These are phyloP conservation scores for Leccinum arenicola DNA, from an alignment of 768 basidiomycete species.

Conservation along the genomic window DNA sequence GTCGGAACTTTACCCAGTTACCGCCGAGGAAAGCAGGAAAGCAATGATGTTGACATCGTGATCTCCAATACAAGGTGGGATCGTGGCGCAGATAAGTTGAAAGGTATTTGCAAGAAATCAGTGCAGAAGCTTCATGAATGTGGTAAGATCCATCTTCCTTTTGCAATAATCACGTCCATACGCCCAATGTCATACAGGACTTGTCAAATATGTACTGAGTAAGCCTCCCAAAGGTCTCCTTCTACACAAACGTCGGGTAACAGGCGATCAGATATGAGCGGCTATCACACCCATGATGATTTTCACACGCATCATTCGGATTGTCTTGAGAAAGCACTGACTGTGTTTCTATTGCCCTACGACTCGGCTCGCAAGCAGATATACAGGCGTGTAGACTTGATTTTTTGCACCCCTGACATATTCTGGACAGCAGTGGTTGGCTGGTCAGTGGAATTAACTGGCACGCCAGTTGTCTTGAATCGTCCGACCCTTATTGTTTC, in stretches of 20 bases:
- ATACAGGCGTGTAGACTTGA: slow-evolving; percentile 78
- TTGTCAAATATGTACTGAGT: slow-evolving; percentile 87
- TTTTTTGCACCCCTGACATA: slow-evolving; percentile 69
- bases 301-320: slow-evolving; percentile 66
- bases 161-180: background rate
- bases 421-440: slow-evolving; percentile 91
- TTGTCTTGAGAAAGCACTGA: slow-evolving; percentile 81
- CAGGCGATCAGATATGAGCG: slow-evolving; percentile 48
- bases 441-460: slow-evolving; percentile 50
- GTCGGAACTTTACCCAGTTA: slow-evolving; percentile 46
- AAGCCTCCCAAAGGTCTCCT: slow-evolving; percentile 25
- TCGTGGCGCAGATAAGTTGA: slow-evolving; percentile 46
- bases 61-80: slow-evolving; percentile 65
- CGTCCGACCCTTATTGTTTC: background rate
- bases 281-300: slow-evolving; percentile 54
- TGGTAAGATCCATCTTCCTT: slow-evolving; percentile 40
- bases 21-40: slow-evolving; percentile 76
- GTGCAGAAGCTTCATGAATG: slow-evolving; percentile 53
- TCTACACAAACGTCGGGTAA: slow-evolving; percentile 10
- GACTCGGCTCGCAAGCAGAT: slow-evolving; percentile 34
- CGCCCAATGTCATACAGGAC: slow-evolving; percentile 37
- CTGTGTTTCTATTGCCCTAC: slow-evolving; percentile 67
- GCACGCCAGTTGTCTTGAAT: background rate
- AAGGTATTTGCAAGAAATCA: slow-evolving; percentile 59
- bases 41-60: slow-evolving; percentile 88